A percentile compares a stretch with the other conserved stretches of the same genome.
phyloP scores from a whole-genome alignment of 2,329 filamentous ascomycete genomes.

The Helicocarpus griseus region DNA sequence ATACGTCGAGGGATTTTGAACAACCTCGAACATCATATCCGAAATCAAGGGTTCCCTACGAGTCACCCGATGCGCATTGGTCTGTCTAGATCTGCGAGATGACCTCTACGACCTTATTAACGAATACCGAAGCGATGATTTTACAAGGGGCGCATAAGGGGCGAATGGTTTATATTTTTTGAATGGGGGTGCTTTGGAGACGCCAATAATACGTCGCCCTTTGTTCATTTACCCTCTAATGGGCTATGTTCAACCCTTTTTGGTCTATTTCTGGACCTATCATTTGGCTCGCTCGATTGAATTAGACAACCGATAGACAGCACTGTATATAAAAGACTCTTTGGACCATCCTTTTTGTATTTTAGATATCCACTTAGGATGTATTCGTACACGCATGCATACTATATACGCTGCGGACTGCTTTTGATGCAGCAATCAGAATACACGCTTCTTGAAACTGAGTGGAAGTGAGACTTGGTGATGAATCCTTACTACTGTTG shows the following conservation, averaged over 20 bases:
- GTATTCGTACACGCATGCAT: background rate
- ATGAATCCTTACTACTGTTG: too few relatives aligned
- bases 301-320: too few relatives aligned
- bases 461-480: too few relatives aligned
- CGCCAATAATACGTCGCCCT: too few relatives aligned
- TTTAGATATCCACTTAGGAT: background rate
- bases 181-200: too few relatives aligned
- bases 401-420: background rate
- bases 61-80: background rate
- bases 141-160: too few relatives aligned
- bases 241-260: too few relatives aligned
- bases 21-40: slow-evolving; percentile 7
- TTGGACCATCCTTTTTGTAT: background rate
- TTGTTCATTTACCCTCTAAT: too few relatives aligned
- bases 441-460: too few relatives aligned
- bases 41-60: slow-evolving; percentile 3
- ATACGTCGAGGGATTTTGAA: slow-evolving; percentile 18
- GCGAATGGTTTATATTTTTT: too few relatives aligned
- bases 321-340: background rate
- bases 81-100: background rate
- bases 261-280: too few relatives aligned
- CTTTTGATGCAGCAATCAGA: background rate
- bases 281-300: too few relatives aligned
- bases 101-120: background rate
- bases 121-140: background rate